Percentiles rank a stretch among this genome's conserved stretches.
These are phyloP conservation scores for Sporisorium iseilematis-ciliati DNA, from an alignment of 1,284 basidiomycete genomes.

Conservation along the genomic window DNA sequence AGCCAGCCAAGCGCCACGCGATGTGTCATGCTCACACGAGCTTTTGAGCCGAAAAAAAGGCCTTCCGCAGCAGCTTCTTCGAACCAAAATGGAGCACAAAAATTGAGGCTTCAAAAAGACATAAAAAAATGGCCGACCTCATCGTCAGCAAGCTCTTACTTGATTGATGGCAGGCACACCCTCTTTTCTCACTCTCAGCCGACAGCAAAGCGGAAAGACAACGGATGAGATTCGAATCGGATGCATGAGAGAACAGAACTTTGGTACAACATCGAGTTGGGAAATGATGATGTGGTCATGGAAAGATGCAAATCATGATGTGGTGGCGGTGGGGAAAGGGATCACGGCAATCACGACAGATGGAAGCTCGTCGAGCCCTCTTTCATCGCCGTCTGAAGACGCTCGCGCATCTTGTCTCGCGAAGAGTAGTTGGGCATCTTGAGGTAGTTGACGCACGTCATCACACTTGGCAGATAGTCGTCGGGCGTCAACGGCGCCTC, in stretches of 20 bases:
- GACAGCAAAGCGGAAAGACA: too few relatives aligned
- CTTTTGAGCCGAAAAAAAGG: neutral
- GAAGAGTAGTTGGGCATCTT: constrained; percentile 67
- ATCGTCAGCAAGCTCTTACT: too few relatives aligned
- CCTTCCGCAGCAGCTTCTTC: neutral
- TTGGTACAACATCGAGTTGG: constrained; percentile 1
- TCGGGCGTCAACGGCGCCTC: constrained; percentile 83
- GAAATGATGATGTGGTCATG: neutral
- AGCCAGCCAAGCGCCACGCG: neutral
- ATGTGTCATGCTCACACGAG: constrained; percentile 16
- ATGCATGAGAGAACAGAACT: too few relatives aligned
- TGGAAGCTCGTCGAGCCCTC: constrained; percentile 68
- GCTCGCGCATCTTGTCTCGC: constrained; percentile 60
- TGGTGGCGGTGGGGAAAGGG: neutral
- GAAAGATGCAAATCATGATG: neutral
- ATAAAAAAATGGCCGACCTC: neutral
- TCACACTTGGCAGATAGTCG: constrained; percentile 95
- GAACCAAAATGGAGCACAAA: neutral
- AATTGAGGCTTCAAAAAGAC: neutral
- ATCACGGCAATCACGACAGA: constrained; percentile 51
- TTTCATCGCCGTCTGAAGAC: constrained; percentile 63
- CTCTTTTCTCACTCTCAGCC: too few relatives aligned
- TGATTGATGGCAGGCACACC: too few relatives aligned
- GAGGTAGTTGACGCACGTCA: constrained; percentile 90
- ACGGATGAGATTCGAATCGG: too few relatives aligned